A percentile compares a stretch with the other conserved stretches of the same genome.
These are phyloP conservation scores for Blastobotrys indianensis DNA, from an alignment of 1,139 yeast genomes.

Conservation along the genomic window DNA sequence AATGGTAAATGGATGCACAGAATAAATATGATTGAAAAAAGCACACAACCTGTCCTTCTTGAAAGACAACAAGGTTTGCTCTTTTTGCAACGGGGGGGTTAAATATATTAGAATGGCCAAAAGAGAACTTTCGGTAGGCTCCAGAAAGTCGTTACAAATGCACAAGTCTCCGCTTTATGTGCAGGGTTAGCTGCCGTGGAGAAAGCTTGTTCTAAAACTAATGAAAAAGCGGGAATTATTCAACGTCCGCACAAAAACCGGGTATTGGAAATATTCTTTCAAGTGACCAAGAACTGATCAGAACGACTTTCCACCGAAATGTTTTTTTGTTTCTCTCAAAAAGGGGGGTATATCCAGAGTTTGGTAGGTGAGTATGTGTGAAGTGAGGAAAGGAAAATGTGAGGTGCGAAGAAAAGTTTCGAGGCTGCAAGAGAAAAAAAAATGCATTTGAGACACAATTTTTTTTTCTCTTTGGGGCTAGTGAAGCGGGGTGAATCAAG, in stretches of 20 bases:
- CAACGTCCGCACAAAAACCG: slow-evolving; percentile 8
- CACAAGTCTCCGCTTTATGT: neutral
- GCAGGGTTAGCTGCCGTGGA: neutral
- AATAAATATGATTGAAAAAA: neutral
- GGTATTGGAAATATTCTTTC: neutral
- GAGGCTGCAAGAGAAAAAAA: neutral
- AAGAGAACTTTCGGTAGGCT: no score
- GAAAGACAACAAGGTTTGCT: slow-evolving; percentile 4
- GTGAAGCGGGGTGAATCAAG: neutral
- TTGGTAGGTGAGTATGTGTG: neutral
- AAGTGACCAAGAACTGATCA: neutral
- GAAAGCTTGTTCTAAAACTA: slow-evolving; percentile 6
- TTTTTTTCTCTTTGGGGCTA: neutral
- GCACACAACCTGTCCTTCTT: slow-evolving; percentile 4
- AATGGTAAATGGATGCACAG: no score
- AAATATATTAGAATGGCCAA: no score
- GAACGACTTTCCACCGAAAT: neutral
- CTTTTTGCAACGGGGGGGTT: no score
- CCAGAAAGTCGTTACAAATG: no score
- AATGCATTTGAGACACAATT: neutral
- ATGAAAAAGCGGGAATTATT: slow-evolving; percentile 7
- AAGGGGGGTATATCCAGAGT: neutral
- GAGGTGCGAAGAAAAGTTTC: neutral
- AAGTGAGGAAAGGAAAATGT: neutral
- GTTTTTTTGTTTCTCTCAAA: slow-evolving; percentile 5